Evolutionary conservation across 331 rosid genomes (phyloP).

Genomic region (Rhamnella rubrinervis): DNA sequence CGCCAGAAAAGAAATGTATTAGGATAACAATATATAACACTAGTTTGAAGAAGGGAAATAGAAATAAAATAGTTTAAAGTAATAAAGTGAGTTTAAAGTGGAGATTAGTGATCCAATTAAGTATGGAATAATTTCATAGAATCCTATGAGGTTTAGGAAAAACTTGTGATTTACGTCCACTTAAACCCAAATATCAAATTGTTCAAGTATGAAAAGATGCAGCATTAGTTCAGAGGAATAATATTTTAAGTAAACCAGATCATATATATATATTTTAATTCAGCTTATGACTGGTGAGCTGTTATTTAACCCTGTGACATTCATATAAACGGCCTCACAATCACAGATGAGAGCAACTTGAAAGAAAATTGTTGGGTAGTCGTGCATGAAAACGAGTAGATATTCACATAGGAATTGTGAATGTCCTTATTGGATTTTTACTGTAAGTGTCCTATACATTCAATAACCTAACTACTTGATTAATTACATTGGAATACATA

Average conservation of each 20-base stretch:
- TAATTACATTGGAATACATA: neutral
- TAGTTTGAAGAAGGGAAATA: too few species aligned
- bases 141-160: conserved; percentile 12
- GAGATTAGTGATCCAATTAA: conserved; percentile 9
- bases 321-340: too few species aligned
- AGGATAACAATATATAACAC: neutral
- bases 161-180: neutral
- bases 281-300: too few species aligned
- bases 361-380: too few species aligned
- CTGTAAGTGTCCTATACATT: too few species aligned
- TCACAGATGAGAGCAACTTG: too few species aligned
- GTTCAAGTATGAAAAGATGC: neutral
- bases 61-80: neutral
- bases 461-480: neutral
- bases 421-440: too few species aligned
- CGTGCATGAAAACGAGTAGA: too few species aligned
- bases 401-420: too few species aligned
- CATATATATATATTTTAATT: too few species aligned
- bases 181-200: too few species aligned
- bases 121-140: conserved; percentile 8
- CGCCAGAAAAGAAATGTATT: neutral
- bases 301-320: too few species aligned
- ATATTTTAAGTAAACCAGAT: neutral
- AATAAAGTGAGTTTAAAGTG: conserved; percentile 10
- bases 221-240: neutral